phyloP scores from a whole-genome alignment of 1,284 basidiomycete species.

The Cerioporus squamosus region DNA sequence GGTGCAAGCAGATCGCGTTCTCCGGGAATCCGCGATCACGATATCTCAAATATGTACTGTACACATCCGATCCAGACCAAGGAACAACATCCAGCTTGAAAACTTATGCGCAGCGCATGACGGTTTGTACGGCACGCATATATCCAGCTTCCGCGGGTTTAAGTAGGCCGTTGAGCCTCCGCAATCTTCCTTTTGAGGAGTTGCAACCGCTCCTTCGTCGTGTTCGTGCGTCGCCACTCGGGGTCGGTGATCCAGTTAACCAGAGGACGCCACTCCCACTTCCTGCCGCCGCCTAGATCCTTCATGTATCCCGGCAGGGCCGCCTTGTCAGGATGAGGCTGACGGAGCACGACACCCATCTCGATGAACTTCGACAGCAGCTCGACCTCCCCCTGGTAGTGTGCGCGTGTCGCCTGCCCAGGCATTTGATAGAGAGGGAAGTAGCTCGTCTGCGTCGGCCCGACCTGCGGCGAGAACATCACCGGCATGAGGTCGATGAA shows the following conservation, averaged over 20 bases:
- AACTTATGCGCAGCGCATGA: too few relatives aligned
- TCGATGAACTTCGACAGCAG: conserved; percentile 5
- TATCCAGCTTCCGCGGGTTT: neutral
- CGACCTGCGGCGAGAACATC: conserved; percentile 3
- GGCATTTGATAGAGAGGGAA: neutral
- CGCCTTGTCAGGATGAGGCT: neutral
- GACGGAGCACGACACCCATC: conserved; percentile 4
- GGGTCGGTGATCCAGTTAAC: neutral
- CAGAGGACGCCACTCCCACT: conserved; percentile 9
- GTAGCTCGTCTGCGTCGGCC: conserved; percentile 4
- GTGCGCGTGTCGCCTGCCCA: neutral
- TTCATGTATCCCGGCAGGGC: neutral
- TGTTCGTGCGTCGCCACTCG: conserved; percentile 1
- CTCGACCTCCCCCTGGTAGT: neutral
- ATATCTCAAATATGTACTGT: too few relatives aligned
- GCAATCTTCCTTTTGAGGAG: neutral
- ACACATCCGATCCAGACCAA: too few relatives aligned
- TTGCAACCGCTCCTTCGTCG: neutral
- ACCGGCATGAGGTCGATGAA: conserved; percentile 11
- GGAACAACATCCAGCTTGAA: too few relatives aligned
- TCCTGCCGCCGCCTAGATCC: neutral
- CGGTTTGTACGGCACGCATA: neutral
- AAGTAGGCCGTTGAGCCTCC: neutral
- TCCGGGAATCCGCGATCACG: too few relatives aligned
- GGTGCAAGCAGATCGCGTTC: too few relatives aligned